Evolutionary conservation across 768 basidiomycete species (phyloP).

Genomic region (Psilocybe cubensis): DNA sequence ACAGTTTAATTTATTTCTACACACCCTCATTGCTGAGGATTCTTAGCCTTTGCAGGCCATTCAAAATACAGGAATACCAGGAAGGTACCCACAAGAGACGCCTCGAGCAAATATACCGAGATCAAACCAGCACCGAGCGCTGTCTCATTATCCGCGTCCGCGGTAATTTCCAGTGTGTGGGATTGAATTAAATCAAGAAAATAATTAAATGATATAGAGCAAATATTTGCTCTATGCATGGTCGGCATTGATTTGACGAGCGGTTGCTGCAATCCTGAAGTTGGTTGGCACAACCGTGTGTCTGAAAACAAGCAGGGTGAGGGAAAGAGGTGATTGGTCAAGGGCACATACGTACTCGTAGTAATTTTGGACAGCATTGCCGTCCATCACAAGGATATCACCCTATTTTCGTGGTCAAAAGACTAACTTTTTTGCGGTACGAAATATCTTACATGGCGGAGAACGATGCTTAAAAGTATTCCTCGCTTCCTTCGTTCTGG

Average conservation of each 20-base stretch:
- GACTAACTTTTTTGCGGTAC: constrained; percentile 7
- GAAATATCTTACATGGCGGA: constrained; percentile 62
- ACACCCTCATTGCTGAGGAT: background rate
- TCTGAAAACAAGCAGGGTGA: constrained; percentile 34
- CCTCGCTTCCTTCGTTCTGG: constrained; percentile 31
- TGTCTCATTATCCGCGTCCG: constrained; percentile 25
- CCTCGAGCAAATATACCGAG: constrained; percentile 23
- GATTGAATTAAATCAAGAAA: constrained; percentile 1
- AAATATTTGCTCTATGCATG: constrained; percentile 17
- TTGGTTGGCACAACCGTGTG: constrained; percentile 77
- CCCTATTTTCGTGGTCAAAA: constrained; percentile 47
- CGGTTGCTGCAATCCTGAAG: constrained; percentile 82
- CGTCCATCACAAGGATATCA: constrained; percentile 81
- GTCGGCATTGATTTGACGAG: constrained; percentile 57
- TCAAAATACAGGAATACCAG: constrained; percentile 11
- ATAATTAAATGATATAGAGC: constrained; percentile 4
- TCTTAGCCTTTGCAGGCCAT: constrained; percentile 22
- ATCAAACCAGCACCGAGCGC: constrained; percentile 26
- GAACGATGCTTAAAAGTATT: constrained; percentile 54
- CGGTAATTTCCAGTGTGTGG: constrained; percentile 5
- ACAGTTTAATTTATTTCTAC: background rate
- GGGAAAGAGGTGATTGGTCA: background rate
- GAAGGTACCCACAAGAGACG: constrained; percentile 13
- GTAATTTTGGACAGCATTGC: constrained; percentile 62
- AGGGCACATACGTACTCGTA: constrained; percentile 61